These are phyloP conservation scores for Phytophthora hibernalis DNA, from an alignment of 352 stramenopile genomes.

Conservation along the genomic window DNA sequence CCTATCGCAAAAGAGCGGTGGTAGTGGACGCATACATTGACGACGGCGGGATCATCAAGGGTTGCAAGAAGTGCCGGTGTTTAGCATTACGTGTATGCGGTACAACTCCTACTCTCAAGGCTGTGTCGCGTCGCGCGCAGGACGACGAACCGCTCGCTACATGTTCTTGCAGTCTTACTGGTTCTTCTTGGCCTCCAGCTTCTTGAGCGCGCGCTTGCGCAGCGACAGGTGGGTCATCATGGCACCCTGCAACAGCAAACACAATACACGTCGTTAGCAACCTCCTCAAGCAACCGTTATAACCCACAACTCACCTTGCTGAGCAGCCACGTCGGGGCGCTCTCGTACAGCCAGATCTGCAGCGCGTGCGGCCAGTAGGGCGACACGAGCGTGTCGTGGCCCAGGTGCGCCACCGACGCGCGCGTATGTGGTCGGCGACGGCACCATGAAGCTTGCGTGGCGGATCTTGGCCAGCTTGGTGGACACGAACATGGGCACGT, in stretches of 20 bases:
- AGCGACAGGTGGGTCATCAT: constrained; percentile 84
- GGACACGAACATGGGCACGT: constrained; percentile 99
- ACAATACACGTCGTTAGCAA: constrained; percentile 21
- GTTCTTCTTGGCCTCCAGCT: constrained; percentile 87
- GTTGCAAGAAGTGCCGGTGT: too few species aligned
- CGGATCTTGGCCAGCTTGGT: constrained; percentile 99
- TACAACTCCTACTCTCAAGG: not conserved
- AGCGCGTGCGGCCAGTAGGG: constrained; percentile 97
- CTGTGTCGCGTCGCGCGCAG: not conserved
- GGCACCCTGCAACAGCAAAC: constrained; percentile 50
- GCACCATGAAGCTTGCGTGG: constrained; percentile 93
- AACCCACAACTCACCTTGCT: constrained; percentile 72
- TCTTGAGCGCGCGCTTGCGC: constrained; percentile 89
- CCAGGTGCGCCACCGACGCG: constrained; percentile 93
- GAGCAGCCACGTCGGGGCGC: constrained; percentile 86
- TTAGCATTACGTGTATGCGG: not conserved
- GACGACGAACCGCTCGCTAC: constrained; percentile 5
- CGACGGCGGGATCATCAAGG: constrained; percentile 13
- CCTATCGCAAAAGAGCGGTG: constrained; percentile 14
- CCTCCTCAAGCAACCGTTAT: constrained; percentile 1
- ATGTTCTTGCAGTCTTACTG: constrained; percentile 51
- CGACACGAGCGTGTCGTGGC: constrained; percentile 92
- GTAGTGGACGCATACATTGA: constrained; percentile 31
- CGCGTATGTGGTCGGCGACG: constrained; percentile 92
- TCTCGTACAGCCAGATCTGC: constrained; percentile 95